A percentile compares a stretch with the other conserved stretches of the same genome.
phyloP scores from a whole-genome alignment of 1,284 basidiomycete genomes.

The Rhodofomes roseus region DNA sequence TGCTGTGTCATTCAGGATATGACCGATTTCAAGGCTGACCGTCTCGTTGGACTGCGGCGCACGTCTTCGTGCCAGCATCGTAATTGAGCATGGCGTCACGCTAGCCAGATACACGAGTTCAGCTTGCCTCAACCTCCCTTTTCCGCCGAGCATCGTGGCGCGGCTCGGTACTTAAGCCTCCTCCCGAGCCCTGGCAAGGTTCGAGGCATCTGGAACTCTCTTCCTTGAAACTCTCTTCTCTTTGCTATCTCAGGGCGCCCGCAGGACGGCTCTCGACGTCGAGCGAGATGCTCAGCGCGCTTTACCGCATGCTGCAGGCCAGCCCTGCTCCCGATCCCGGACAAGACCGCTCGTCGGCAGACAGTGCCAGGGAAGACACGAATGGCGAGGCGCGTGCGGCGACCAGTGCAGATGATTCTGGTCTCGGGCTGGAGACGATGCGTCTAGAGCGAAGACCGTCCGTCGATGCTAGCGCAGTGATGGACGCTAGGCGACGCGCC shows the following conservation, averaged over 20 bases:
- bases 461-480: constrained; percentile 10
- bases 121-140: neutral
- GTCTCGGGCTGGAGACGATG: constrained; percentile 11
- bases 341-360: constrained; percentile 5
- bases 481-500: constrained; percentile 11
- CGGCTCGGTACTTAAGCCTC: constrained; percentile 2
- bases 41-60: neutral
- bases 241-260: neutral
- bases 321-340: constrained; percentile 7
- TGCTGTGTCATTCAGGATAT: no score
- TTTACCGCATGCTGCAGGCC: constrained; percentile 20
- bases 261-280: neutral
- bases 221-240: neutral
- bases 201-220: neutral
- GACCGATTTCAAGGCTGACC: neutral
- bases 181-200: neutral
- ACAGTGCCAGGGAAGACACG: neutral
- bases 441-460: constrained; percentile 19
- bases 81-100: neutral
- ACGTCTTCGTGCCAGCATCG: neutral
- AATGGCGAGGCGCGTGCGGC: constrained; percentile 5
- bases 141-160: neutral
- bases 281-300: constrained; percentile 16
- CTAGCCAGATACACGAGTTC: neutral
- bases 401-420: constrained; percentile 2